phyloP scores from a whole-genome alignment of 768 basidiomycete genomes.

The Boletus subcaerulescens region DNA sequence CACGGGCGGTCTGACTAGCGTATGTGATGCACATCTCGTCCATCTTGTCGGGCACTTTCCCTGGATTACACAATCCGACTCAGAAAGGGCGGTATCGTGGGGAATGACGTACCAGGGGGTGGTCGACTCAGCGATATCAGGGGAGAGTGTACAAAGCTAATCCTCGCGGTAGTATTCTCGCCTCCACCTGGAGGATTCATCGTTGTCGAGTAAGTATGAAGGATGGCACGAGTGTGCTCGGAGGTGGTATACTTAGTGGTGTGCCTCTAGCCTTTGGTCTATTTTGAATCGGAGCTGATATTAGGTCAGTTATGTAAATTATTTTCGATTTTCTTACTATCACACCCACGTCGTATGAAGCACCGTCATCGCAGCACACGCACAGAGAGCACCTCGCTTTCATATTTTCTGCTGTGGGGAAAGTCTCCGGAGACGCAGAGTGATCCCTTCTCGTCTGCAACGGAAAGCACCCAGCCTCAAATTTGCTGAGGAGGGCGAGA shows the following conservation, averaged over 20 bases:
- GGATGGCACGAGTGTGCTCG: background rate
- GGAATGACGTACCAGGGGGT: conserved; percentile 17
- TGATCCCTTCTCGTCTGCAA: conserved; percentile 46
- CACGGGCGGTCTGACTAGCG: conserved; percentile 55
- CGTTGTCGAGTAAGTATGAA: background rate
- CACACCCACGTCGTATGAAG: conserved; percentile 58
- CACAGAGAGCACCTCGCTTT: conserved; percentile 55
- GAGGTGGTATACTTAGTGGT: too few relatives aligned
- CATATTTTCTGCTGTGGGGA: conserved; percentile 71
- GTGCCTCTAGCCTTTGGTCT: background rate
- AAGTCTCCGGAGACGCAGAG: conserved; percentile 93
- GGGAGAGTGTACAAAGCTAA: conserved; percentile 25
- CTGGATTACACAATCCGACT: conserved; percentile 28
- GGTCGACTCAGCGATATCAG: conserved; percentile 26
- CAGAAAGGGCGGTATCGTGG: background rate
- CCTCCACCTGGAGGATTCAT: conserved; percentile 19
- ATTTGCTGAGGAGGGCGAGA: conserved; percentile 59
- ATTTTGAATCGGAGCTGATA: conserved; percentile 23
- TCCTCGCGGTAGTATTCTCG: conserved; percentile 13
- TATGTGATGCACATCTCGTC: conserved; percentile 68
- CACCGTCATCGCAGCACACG: conserved; percentile 84
- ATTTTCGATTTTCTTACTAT: conserved; percentile 5
- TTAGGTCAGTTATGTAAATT: conserved; percentile 24
- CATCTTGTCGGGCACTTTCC: conserved; percentile 53
- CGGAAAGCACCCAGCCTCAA: conserved; percentile 77